Conservation (phyloP, 306 rosid genomes). For the Canavalia ensiformis region DNA sequence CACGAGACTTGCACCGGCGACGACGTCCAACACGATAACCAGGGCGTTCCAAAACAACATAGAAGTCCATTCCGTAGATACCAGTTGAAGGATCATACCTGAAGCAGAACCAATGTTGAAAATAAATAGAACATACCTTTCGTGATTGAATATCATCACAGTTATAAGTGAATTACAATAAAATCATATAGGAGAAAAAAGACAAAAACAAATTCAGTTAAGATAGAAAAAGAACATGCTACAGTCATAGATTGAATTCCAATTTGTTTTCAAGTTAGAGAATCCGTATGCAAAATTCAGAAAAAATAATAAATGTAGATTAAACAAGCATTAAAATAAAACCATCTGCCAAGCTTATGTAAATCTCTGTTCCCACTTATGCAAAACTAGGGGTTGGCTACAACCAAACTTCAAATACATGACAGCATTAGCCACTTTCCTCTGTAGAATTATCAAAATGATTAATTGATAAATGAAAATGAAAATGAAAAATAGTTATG, state of each 20-base stretch:
- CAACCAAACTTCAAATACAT: background rate
- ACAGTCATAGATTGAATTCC: background rate
- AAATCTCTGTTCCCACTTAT: background rate
- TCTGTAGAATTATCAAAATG: background rate
- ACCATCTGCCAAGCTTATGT: background rate
- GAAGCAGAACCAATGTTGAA: slow-evolving; percentile 1
- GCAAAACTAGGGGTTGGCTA: background rate
- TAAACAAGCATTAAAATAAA: background rate
- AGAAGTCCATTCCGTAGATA: slow-evolving; percentile 93
- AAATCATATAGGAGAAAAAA: background rate
- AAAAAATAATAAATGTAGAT: background rate
- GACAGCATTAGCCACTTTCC: background rate
- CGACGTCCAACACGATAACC: slow-evolving; percentile 91
- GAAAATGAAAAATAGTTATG: background rate
- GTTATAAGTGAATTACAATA: background rate
- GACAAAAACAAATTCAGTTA: background rate
- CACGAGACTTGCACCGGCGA: slow-evolving; percentile 81
- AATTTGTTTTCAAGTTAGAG: background rate
- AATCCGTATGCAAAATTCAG: background rate
- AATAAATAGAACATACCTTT: background rate
- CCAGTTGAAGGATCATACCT: slow-evolving; percentile 95
- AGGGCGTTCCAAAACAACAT: slow-evolving; percentile 81
- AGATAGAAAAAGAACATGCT: background rate
- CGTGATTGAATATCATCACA: background rate
- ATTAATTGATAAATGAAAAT: background rate